phyloP scores from a whole-genome alignment of 2,329 filamentous ascomycete genomes.

The Pseudocercospora macadamiae region DNA sequence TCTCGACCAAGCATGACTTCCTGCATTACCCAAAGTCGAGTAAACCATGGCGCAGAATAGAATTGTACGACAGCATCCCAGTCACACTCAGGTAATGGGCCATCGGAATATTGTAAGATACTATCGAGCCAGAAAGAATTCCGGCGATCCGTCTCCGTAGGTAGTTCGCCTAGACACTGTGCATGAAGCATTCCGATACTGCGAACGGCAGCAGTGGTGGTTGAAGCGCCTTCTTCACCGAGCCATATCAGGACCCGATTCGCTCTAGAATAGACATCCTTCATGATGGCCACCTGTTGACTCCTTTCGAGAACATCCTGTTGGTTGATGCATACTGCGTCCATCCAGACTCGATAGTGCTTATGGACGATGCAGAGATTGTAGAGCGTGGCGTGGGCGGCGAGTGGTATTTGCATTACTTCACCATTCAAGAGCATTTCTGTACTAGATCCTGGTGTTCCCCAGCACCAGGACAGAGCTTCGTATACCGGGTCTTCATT shows the following conservation, averaged over 20 bases:
- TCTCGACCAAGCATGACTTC: conserved; percentile 13
- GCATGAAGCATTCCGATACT: conserved; percentile 8
- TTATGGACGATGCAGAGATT: conserved; percentile 8
- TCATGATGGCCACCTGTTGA: conserved; percentile 22
- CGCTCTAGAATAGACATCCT: conserved; percentile 12
- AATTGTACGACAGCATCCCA: not conserved
- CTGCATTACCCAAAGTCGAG: conserved; percentile 14
- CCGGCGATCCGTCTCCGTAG: not conserved
- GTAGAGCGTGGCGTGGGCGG: conserved; percentile 6
- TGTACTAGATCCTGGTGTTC: not conserved
- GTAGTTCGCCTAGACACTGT: conserved; percentile 3
- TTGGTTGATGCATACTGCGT: conserved; percentile 25
- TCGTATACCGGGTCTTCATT: conserved; percentile 6
- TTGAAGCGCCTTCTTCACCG: conserved; percentile 3
- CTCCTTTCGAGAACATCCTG: conserved; percentile 8
- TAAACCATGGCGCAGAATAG: conserved; percentile 8
- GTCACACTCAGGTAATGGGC: conserved; percentile 6
- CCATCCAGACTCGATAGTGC: conserved; percentile 18
- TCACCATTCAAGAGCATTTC: conserved; percentile 6
- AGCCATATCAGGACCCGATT: conserved; percentile 18
- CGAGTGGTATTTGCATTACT: not conserved
- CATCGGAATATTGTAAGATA: not conserved
- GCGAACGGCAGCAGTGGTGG: not conserved
- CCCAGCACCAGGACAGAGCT: conserved; percentile 21
- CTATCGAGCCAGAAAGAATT: not conserved